Evolutionary conservation across 2,329 filamentous ascomycete genomes (phyloP), one percentile per base, ranked within the genome.

Genomic region (Stachybotrys chartarum): DNA sequence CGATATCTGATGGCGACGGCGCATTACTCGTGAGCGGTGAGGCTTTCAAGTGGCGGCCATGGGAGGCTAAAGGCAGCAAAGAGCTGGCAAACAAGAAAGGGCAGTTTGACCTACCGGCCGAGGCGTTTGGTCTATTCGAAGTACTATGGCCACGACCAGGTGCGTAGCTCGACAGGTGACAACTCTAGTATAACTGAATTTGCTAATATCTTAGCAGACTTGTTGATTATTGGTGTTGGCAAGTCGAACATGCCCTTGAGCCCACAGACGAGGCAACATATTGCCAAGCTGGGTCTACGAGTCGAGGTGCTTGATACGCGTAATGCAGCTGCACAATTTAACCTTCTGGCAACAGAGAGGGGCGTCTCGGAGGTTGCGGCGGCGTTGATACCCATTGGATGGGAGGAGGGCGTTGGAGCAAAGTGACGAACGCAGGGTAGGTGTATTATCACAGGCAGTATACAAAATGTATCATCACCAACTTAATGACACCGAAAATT

Each of bases 261-360:
- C 55, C 88, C 89, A 1, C 79, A 84, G 62, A 90, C 90, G 48
- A 85, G 87, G 62, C 79, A 78, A 56, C 79, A 85, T 62, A 84
- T 99, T 55, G 87, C 86, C 58, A 80, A 82, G 32, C 72, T 97
- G 47, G 94, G 94, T 0, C 88, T 97, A 62, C 80, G 90, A 56
- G 79, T 97, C 6, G 94, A 99, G 66, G 80, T 97, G 4, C 81
- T 93, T 66, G 94, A 97, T 73, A 97, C 94, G 35, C 80, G 91
- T 59, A 97, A 97, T 72, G 94, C 94, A 8, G 90, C 93, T 1
- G 88, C 92, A 39, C 91, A 97, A 70, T 99, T 94, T 71, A 99
- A 99, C 68, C 70, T 99, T 65, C 75, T 99, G 54, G 93, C 91
- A n/a, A 97, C 91, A 17, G 94, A 99, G 75, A 79, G 94, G 53